phyloP scores from a whole-genome alignment of 2,329 filamentous ascomycete species.

The Aspergillus proliferans region DNA sequence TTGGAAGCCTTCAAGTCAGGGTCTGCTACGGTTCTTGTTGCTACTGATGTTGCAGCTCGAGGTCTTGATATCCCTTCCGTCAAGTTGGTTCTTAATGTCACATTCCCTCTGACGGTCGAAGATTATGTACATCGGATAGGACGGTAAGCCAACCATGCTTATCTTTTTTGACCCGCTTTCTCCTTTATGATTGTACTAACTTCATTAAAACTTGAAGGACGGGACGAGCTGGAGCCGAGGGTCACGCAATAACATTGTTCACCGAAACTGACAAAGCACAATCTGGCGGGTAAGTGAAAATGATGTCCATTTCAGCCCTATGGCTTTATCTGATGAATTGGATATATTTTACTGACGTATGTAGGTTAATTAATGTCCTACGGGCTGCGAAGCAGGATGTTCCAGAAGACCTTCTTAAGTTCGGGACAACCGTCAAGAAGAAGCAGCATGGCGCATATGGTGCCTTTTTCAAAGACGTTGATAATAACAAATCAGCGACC shows the following conservation, averaged over 20 bases:
- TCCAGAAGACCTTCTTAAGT: conserved; percentile 85
- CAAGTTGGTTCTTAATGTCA: conserved; percentile 89
- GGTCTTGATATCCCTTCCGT: conserved; percentile 94
- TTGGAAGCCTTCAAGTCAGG: conserved; percentile 89
- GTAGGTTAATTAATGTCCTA: conserved; percentile 83
- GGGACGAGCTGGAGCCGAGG: conserved; percentile 83
- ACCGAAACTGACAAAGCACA: conserved; percentile 91
- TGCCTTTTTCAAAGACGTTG: conserved; percentile 88
- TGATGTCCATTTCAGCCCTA: neutral
- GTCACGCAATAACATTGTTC: conserved; percentile 86
- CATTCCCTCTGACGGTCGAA: conserved; percentile 90
- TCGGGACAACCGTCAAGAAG: conserved; percentile 97
- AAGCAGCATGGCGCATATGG: conserved; percentile 95
- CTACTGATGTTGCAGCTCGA: conserved; percentile 91
- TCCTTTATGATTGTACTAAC: conserved; percentile 7
- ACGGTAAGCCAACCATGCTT: conserved; percentile 22
- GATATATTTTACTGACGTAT: conserved; percentile 12
- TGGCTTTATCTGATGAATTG: neutral
- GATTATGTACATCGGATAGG: conserved; percentile 98
- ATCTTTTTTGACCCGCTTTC: neutral
- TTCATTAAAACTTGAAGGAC: conserved; percentile 51
- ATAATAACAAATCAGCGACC: conserved; percentile 73
- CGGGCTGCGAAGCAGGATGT: conserved; percentile 88
- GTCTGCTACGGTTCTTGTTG: conserved; percentile 74
- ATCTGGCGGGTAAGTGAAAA: conserved; percentile 68